Evolutionary conservation across 2,329 filamentous ascomycete species (phyloP), one percentile per base, ranked within the genome.

Genomic region (Penicillium sp.): DNA sequence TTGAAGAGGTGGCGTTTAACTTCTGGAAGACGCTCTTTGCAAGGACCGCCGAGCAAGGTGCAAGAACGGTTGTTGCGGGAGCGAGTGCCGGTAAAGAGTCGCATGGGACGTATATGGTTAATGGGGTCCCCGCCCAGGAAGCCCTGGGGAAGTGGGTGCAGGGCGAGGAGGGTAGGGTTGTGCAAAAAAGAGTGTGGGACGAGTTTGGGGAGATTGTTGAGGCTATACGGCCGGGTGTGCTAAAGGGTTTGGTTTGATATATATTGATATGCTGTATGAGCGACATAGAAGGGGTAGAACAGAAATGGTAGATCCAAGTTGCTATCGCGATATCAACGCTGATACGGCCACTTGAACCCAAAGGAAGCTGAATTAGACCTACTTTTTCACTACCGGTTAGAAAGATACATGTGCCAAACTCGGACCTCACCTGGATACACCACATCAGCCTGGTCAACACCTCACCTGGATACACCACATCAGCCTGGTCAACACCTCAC

Each of bases 41-140:
- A 2, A 75, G 83, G 21, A 76, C 76, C 0, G 78, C 80, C 0
- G 84, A 86, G 71, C 75, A 78, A 3, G 84, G 84, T 1, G 79
- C 76, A 60, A 76, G 84, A 13, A 83, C 79, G 7, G 67, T 82
- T 41, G 74, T 83, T 5, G 70, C 72, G 7, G 80, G 73, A 1
- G 78, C 73, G 0, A 64, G 68, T 2, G 72, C 70, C 0, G 82
- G 83, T 1, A 49, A 65, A 6, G 79, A 82, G 61, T 75, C 75
- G 1, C 79, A 85, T 62, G 84, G 84, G 6, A 65, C 79, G 60
- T 85, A 83, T 61, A 75, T 85, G 69, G 71, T 67, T 2, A 73
- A 82, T 71, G 61, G 73, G 8, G 26, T 67, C 58, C 70, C 76
- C 17, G 61, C 67, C 7, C 71, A 71, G 7, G 53, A 58, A 7